Conservation (phyloP, 805 yeast species). For the Ogataea sp. region DNA sequence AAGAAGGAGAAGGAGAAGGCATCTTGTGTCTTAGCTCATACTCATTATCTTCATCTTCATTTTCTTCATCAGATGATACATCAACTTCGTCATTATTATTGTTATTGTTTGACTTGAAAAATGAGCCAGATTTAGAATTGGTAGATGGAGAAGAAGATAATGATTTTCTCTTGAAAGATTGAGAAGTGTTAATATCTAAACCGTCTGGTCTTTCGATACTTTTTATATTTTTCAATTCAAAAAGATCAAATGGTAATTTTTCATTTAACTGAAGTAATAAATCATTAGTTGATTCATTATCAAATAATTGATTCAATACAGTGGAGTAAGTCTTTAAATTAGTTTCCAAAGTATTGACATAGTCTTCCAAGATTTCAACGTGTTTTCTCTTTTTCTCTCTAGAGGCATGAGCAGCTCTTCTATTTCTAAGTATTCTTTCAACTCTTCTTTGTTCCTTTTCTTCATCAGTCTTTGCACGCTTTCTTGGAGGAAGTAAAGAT, state of each 20-base stretch:
- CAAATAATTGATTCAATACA: constrained; percentile 7
- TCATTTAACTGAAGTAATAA: no score
- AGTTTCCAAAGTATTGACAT: constrained; percentile 35
- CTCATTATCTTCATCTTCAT: no score
- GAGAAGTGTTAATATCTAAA: constrained; percentile 13
- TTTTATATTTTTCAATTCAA: constrained; percentile 4
- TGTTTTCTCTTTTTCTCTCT: constrained; percentile 94
- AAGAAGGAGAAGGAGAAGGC: no score
- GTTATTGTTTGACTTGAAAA: background rate
- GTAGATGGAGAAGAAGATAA: constrained; percentile 1
- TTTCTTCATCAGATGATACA: no score
- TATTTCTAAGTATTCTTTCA: constrained; percentile 85
- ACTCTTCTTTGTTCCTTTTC: constrained; percentile 95
- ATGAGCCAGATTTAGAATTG: background rate
- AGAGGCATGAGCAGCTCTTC: constrained; percentile 96
- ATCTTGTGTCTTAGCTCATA: no score
- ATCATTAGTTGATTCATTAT: no score
- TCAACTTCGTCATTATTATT: background rate
- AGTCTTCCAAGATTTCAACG: constrained; percentile 73
- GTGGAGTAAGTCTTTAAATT: constrained; percentile 6
- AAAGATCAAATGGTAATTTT: constrained; percentile 1
- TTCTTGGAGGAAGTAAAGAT: constrained; percentile 77
- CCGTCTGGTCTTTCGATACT: constrained; percentile 18
- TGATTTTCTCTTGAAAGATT: constrained; percentile 11
- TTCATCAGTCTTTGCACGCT: constrained; percentile 92